Percentiles rank a stretch among this genome's conserved stretches.
These are phyloP conservation scores for Lodderomyces margitis DNA, from an alignment of 1,139 yeast species.

Conservation along the genomic window DNA sequence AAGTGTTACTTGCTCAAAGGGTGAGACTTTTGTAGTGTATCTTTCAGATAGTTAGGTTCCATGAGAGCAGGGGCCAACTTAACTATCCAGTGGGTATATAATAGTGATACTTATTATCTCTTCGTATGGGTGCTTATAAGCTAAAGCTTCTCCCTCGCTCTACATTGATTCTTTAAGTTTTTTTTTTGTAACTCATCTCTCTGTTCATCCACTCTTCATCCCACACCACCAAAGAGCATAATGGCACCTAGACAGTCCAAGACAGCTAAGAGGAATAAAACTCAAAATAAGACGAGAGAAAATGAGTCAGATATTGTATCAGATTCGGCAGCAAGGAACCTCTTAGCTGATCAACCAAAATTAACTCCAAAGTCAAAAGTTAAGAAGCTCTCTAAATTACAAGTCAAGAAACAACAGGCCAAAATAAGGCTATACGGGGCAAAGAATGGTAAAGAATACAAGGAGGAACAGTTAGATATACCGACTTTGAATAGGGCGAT, in stretches of 20 bases:
- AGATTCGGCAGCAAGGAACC: slow-evolving; percentile 65
- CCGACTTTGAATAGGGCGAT: slow-evolving; percentile 82
- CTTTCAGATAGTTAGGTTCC: too few species aligned
- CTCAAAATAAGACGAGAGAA: slow-evolving; percentile 53
- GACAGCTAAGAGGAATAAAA: slow-evolving; percentile 53
- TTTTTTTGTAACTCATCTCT: slow-evolving; percentile 4
- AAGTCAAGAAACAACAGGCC: slow-evolving; percentile 65
- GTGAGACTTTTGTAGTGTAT: too few species aligned
- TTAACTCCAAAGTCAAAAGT: slow-evolving; percentile 59
- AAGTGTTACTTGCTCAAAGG: too few species aligned
- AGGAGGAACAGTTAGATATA: slow-evolving; percentile 74
- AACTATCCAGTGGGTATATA: too few species aligned
- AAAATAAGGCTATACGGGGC: slow-evolving; percentile 67
- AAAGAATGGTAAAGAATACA: slow-evolving; percentile 61
- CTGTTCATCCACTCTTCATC: not conserved
- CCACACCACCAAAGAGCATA: not conserved
- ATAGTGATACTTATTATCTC: too few species aligned
- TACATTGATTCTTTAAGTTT: not conserved
- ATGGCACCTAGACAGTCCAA: slow-evolving; percentile 62
- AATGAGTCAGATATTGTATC: slow-evolving; percentile 65
- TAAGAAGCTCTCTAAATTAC: slow-evolving; percentile 49
- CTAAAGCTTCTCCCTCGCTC: not conserved
- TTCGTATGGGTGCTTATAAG: too few species aligned
- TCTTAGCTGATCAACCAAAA: slow-evolving; percentile 60
- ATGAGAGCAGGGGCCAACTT: too few species aligned